These are phyloP conservation scores for Starmerella apis DNA, from an alignment of 805 yeast species.

Conservation along the genomic window DNA sequence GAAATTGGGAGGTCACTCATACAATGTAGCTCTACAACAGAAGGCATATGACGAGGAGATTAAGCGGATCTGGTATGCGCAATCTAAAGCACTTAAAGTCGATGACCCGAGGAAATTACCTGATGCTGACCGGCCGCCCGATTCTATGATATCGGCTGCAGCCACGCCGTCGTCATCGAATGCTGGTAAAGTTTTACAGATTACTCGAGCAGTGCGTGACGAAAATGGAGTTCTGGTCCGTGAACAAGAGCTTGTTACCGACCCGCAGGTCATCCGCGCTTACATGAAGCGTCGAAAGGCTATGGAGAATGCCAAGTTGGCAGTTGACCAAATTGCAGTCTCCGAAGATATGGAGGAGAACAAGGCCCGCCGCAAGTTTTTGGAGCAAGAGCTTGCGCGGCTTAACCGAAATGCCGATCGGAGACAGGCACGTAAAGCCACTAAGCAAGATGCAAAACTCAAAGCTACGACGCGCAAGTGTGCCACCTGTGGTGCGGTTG, in stretches of 20 bases:
- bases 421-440: constrained; percentile 47
- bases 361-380: constrained; percentile 58
- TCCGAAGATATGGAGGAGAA: constrained; percentile 80
- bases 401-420: constrained; percentile 67
- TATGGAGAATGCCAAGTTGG: constrained; percentile 53
- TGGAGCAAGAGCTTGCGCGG: constrained; percentile 75
- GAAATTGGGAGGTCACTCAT: constrained; percentile 54
- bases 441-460: constrained; percentile 53
- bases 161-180: constrained; percentile 25
- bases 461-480: constrained; percentile 71
- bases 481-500: constrained; percentile 89
- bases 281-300: constrained; percentile 63
- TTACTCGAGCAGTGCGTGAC: constrained; percentile 72
- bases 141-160: constrained; percentile 19
- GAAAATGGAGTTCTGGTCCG: constrained; percentile 79
- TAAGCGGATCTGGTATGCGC: constrained; percentile 79
- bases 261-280: constrained; percentile 77
- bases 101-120: constrained; percentile 32
- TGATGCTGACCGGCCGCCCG: constrained; percentile 20
- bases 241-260: constrained; percentile 63
- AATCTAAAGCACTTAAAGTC: constrained; percentile 49
- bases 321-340: constrained; percentile 61
- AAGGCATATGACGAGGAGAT: constrained; percentile 87
- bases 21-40: constrained; percentile 77
- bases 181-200: constrained; percentile 38